Conservation (phyloP, 257 asterid species). For the Solanum lycopersicoides region DNA sequence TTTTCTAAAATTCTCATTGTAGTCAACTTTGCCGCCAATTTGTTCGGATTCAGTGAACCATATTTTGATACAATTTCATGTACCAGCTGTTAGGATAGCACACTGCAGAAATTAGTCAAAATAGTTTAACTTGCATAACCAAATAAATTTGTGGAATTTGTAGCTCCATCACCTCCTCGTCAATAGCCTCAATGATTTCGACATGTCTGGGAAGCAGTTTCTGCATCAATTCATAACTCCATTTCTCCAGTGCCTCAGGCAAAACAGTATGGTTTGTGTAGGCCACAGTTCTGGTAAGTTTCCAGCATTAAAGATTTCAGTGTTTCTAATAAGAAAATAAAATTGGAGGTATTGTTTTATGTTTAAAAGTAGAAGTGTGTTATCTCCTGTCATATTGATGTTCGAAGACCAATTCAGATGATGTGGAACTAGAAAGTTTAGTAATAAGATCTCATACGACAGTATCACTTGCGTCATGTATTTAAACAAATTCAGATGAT, state of each 20-base stretch:
- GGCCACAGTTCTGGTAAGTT: constrained; percentile 66
- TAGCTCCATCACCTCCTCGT: constrained; percentile 49
- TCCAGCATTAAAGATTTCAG: constrained; percentile 12
- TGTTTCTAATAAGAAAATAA: background rate
- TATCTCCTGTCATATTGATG: background rate
- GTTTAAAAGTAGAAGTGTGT: background rate
- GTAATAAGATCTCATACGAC: background rate
- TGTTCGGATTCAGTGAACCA: constrained; percentile 43
- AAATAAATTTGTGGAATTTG: constrained; percentile 1
- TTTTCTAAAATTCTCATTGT: constrained; percentile 75
- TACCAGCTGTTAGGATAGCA: constrained; percentile 44
- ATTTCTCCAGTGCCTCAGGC: constrained; percentile 91
- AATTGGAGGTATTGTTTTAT: no score
- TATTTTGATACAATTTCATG: constrained; percentile 49
- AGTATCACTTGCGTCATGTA: background rate
- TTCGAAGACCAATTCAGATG: background rate
- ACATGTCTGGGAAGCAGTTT: constrained; percentile 78
- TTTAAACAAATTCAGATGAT: background rate
- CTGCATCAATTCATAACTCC: constrained; percentile 78
- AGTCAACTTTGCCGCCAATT: constrained; percentile 44
- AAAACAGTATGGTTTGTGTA: constrained; percentile 86
- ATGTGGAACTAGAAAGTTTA: background rate
- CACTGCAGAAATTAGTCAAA: constrained; percentile 7
- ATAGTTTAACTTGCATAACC: constrained; percentile 1
- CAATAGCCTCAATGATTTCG: constrained; percentile 74